Evolutionary conservation across 179 eudicot genomes (phyloP).

Genomic region (Carnegiea gigantea): DNA sequence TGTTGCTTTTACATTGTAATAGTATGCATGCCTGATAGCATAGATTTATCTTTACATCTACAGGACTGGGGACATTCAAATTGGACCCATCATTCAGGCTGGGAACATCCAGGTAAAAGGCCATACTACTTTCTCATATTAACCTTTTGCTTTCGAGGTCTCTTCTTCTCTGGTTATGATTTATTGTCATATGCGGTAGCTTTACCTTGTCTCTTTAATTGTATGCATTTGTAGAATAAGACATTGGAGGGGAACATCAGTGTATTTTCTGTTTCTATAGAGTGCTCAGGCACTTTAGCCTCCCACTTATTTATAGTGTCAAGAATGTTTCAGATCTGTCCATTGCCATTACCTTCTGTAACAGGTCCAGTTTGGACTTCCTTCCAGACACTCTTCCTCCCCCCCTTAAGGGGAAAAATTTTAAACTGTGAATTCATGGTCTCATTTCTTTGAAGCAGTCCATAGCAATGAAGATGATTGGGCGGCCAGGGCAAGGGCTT

Average conservation of each 20-base stretch:
- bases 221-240: not conserved
- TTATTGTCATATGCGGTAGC: not conserved
- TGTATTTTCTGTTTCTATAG: no score
- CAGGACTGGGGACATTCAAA: conserved; percentile 70
- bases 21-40: not conserved
- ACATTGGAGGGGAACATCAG: not conserved
- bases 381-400: not conserved
- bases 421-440: not conserved
- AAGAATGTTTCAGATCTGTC: not conserved
- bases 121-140: not conserved
- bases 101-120: conserved; percentile 62
- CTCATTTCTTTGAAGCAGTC: conserved; percentile 34
- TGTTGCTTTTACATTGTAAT: not conserved
- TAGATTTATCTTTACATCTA: conserved; percentile 9
- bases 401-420: not conserved
- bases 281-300: no score
- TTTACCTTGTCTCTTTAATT: not conserved
- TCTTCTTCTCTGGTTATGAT: not conserved
- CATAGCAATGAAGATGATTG: conserved; percentile 83
- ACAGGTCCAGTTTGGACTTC: not conserved
- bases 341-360: not conserved
- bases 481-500: conserved; percentile 95
- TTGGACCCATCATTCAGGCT: conserved; percentile 59
- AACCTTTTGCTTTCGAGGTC: not conserved
- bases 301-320: no score